Conservation (phyloP, 805 yeast genomes). For the Soucietia sequanensis region DNA sequence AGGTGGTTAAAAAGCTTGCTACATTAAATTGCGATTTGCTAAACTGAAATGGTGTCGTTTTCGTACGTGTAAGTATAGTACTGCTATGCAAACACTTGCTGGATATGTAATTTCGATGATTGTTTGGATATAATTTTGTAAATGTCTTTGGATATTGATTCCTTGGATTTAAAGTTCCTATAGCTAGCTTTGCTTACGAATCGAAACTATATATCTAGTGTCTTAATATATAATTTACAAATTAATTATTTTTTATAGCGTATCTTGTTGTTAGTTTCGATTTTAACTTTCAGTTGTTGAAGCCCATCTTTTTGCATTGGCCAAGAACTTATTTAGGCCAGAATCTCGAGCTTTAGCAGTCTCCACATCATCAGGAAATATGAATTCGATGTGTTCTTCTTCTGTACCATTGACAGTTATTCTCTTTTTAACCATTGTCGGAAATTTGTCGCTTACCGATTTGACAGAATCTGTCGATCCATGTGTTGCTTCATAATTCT, state of each 20-base stretch:
- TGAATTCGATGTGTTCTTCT: slow-evolving; percentile 57
- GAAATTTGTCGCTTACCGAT: slow-evolving; percentile 47
- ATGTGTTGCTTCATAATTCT: slow-evolving; percentile 60
- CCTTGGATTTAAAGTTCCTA: too few relatives aligned
- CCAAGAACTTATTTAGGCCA: slow-evolving; percentile 35
- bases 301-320: slow-evolving; percentile 42
- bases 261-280: too few relatives aligned
- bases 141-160: too few relatives aligned
- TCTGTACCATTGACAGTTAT: slow-evolving; percentile 45
- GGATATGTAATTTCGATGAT: too few relatives aligned
- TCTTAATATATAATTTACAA: too few relatives aligned
- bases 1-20: slow-evolving; percentile 61
- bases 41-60: background rate
- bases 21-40: background rate
- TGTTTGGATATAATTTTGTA: too few relatives aligned
- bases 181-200: too few relatives aligned
- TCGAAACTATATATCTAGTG: too few relatives aligned
- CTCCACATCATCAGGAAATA: slow-evolving; percentile 62
- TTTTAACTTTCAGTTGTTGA: too few relatives aligned
- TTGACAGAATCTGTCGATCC: slow-evolving; percentile 46
- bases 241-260: too few relatives aligned
- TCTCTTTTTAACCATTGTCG: slow-evolving; percentile 49
- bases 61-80: too few relatives aligned
- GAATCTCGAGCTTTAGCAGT: slow-evolving; percentile 19
- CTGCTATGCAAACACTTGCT: too few relatives aligned